phyloP scores from a whole-genome alignment of 2,329 filamentous ascomycete genomes.

The Cryoendolithus antarcticus region DNA sequence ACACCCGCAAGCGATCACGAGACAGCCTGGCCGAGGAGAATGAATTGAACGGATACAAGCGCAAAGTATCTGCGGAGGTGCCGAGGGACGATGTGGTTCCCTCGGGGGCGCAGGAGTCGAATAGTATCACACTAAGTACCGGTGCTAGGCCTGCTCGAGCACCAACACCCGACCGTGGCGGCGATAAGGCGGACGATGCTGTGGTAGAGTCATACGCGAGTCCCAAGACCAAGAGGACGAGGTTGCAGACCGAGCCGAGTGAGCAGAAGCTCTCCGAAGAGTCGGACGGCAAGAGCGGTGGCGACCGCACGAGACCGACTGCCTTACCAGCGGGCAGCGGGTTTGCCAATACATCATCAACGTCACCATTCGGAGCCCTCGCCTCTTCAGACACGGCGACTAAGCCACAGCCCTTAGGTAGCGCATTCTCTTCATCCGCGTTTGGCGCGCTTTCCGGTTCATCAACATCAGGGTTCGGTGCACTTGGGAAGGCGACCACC shows the following conservation, averaged over 20 bases:
- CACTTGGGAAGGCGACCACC: conserved; percentile 19
- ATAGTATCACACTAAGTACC: conserved; percentile 17
- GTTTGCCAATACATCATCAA: conserved; percentile 33
- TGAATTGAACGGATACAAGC: conserved; percentile 19
- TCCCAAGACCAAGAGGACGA: conserved; percentile 38
- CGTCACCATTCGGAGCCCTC: conserved; percentile 37
- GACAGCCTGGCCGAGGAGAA: conserved; percentile 28
- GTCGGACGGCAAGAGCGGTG: too few relatives aligned
- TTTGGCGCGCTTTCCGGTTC: conserved; percentile 32
- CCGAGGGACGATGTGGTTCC: too few relatives aligned
- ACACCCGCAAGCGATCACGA: conserved; percentile 35
- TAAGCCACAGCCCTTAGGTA: conserved; percentile 27
- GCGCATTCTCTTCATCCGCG: conserved; percentile 40
- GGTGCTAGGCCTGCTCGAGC: not conserved
- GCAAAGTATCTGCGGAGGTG: conserved; percentile 22
- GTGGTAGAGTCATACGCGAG: conserved; percentile 15
- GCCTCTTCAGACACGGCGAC: conserved; percentile 12
- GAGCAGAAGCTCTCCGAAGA: conserved; percentile 1
- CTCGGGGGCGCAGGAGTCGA: not conserved
- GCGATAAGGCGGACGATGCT: conserved; percentile 12
- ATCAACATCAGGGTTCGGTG: conserved; percentile 25
- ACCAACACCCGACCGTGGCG: conserved; percentile 1
- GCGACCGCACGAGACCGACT: conserved; percentile 6
- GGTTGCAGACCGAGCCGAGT: conserved; percentile 11
- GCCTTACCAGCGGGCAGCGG: conserved; percentile 27